These are phyloP conservation scores for Gaertneriomyces semiglobifer DNA, from an alignment of 192 early-diverging fungal species.

Conservation along the genomic window DNA sequence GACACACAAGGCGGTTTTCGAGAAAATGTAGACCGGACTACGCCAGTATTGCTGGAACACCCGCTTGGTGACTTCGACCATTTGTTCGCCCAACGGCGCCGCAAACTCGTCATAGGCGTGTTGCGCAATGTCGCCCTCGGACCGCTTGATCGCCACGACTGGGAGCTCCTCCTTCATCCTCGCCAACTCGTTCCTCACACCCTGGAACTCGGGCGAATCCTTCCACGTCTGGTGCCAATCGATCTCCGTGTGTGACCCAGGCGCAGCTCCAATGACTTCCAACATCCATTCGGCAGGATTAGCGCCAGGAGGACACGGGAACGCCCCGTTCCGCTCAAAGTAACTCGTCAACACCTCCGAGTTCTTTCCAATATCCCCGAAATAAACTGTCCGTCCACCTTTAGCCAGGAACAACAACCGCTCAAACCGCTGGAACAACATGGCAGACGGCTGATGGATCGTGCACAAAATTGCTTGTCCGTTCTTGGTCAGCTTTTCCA, in stretches of 20 bases:
- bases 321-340: conserved; percentile 69
- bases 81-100: conserved; percentile 41
- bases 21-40: conserved; percentile 68
- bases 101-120: conserved; percentile 37
- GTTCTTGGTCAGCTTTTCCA: conserved; percentile 72
- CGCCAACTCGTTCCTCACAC: conserved; percentile 48
- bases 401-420: conserved; percentile 67
- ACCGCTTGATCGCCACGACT: not conserved
- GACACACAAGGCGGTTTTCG: conserved; percentile 40
- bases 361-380: conserved; percentile 63
- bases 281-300: conserved; percentile 87
- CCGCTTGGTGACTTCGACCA: conserved; percentile 54
- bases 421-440: conserved; percentile 79
- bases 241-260: conserved; percentile 34
- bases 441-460: conserved; percentile 81
- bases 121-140: conserved; percentile 27
- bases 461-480: conserved; percentile 63
- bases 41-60: conserved; percentile 70
- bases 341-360: conserved; percentile 63
- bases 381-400: conserved; percentile 60
- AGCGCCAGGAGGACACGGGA: conserved; percentile 54
- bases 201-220: conserved; percentile 48
- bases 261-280: conserved; percentile 69
- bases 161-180: conserved; percentile 36
- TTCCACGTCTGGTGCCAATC: conserved; percentile 75